Percentiles rank a stretch among this genome's conserved stretches.
phyloP scores from a whole-genome alignment of 1,284 basidiomycete genomes.

The Papiliotrema flavescens region DNA sequence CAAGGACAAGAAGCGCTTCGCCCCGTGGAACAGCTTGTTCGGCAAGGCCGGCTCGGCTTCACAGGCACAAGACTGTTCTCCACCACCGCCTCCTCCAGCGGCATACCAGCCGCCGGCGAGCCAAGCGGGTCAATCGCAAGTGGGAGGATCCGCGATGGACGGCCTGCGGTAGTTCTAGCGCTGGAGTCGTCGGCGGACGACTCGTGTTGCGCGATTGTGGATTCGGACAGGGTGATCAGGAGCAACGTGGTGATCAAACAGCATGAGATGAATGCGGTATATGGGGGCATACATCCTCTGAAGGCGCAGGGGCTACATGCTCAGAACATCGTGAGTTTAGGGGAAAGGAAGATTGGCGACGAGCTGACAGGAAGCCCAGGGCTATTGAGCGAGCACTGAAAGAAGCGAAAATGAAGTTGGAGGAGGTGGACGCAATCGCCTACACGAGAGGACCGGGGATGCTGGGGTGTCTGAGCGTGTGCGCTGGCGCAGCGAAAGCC shows the following conservation, averaged over 20 bases:
- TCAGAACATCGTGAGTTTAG: slow-evolving; percentile 63
- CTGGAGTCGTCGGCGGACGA: slow-evolving; percentile 81
- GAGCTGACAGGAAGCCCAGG: slow-evolving; percentile 56
- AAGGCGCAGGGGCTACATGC: slow-evolving; percentile 65
- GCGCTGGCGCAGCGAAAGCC: slow-evolving; percentile 72
- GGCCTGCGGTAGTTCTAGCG: slow-evolving; percentile 61
- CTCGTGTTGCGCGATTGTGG: slow-evolving; percentile 78
- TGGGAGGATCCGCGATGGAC: slow-evolving; percentile 1
- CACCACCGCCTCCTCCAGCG: not conserved
- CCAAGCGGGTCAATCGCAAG: not conserved
- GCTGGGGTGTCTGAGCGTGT: slow-evolving; percentile 71
- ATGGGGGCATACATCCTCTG: slow-evolving; percentile 79
- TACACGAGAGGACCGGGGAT: slow-evolving; percentile 90
- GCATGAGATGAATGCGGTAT: slow-evolving; percentile 53
- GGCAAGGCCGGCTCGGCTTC: not conserved
- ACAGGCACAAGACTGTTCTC: not conserved
- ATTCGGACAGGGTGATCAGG: slow-evolving; percentile 62
- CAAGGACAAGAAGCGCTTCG: not conserved
- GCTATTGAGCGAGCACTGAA: slow-evolving; percentile 66
- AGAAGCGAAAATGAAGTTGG: slow-evolving; percentile 59
- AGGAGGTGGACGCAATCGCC: slow-evolving; percentile 77
- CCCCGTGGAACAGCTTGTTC: not conserved
- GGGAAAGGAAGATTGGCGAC: not conserved
- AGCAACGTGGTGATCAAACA: slow-evolving; percentile 82
- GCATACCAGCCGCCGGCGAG: not conserved